Conservation (phyloP, 2,329 filamentous ascomycete genomes). For the Proliferodiscus dingleyae region DNA sequence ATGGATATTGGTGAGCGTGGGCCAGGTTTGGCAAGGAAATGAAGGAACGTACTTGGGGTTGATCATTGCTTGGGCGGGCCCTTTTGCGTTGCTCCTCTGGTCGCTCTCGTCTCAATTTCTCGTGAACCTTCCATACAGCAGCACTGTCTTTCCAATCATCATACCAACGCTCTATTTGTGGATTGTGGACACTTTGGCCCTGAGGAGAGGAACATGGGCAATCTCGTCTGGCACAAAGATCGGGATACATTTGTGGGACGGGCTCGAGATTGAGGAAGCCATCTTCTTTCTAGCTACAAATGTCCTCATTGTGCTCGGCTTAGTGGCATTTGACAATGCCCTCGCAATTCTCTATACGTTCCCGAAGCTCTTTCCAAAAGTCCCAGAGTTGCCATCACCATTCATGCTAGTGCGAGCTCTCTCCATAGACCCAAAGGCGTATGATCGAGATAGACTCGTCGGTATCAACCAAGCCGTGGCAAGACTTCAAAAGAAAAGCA, state of each 20-base stretch:
- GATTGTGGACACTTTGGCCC: conserved; percentile 64
- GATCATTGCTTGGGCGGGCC: conserved; percentile 64
- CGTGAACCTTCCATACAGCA: conserved; percentile 51
- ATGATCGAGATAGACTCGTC: conserved; percentile 52
- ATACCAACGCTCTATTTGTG: conserved; percentile 66
- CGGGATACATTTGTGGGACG: conserved; percentile 56
- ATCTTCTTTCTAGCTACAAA: conserved; percentile 71
- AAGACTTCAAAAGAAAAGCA: conserved; percentile 58
- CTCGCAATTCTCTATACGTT: conserved; percentile 61
- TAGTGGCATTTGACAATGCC: conserved; percentile 65
- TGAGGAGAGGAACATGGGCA: conserved; percentile 66
- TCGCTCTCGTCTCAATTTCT: conserved; percentile 60
- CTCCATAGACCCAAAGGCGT: conserved; percentile 39
- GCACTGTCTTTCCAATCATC: conserved; percentile 54
- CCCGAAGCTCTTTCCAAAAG: conserved; percentile 48
- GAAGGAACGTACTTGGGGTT: conserved; percentile 62
- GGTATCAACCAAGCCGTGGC: conserved; percentile 55
- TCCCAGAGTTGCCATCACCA: conserved; percentile 45
- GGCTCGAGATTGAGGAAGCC: conserved; percentile 68
- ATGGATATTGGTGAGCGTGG: conserved; percentile 40
- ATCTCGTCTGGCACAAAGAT: conserved; percentile 66
- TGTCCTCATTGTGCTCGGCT: conserved; percentile 62
- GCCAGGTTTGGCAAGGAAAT: conserved; percentile 40
- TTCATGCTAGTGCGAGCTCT: conserved; percentile 48
- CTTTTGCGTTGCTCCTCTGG: conserved; percentile 62